Base-by-base conservation (phyloP, 2,329 filamentous ascomycete species). In the Biscogniauxia marginata region DNA sequence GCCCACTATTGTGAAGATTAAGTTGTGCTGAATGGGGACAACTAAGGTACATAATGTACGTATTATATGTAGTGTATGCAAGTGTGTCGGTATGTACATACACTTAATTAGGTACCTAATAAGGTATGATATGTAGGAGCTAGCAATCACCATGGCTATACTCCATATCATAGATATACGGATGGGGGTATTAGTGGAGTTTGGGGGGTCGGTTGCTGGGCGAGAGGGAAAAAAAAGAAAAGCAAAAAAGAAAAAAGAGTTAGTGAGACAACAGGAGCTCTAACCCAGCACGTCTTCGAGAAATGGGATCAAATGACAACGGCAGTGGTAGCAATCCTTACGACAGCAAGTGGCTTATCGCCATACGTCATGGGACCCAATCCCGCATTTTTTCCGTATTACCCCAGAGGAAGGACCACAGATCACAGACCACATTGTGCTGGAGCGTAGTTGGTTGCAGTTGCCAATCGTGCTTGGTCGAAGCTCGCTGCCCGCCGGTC, bases 341-440 rank as follows among this genome's bases (percentile, higher is more conserved):
- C 50, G 46, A 52, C 16, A 11, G 6, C 24, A 25, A 6, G 58
- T 60, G 60, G 58, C 60, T 62, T 62, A 62, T 56, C 58, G 60
- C 54, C 48, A 56, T 62, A 62, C 60, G 60, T 62, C 60, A 62
- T 62, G 48, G 54, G 46, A 54, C 19, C 58, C 61, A 63, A 59
- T 63, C 59, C 61, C 61, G 58, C 61, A 59, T 59, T 61, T 57
- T 63, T 30, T 51, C 52, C 56, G 55, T 53, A 54, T 53, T 54
- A 60, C 56, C 58, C 56, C 58, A 56, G 57, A 53, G 51, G 52
- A 18, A 55, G 48, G 55, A 50, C 55, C 58, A 59, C 56, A 55
- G 43, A 25, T 4, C 46, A 50, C 44, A 55, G 43, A 25, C 9
- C 46, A 50, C 44, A 47, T 58, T 50, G 54, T n/a, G n/a, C n/a